Percentiles rank a stretch among this genome's conserved stretches.
Conservation (phyloP, 805 yeast genomes). For the Saccharomyces mikatae region DNA sequence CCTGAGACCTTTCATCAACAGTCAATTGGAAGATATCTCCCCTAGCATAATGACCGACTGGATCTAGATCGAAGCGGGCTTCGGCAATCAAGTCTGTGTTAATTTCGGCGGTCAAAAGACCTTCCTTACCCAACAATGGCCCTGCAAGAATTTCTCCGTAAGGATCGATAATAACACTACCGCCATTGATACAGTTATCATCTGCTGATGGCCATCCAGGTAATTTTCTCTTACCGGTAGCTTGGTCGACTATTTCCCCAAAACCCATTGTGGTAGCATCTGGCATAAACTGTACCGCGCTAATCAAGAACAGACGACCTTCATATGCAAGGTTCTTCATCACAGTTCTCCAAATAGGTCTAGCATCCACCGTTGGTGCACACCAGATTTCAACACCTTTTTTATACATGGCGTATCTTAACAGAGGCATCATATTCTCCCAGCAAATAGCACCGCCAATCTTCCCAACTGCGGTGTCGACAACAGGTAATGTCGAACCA, state of each 20-base stretch:
- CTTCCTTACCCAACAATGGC: constrained; percentile 36
- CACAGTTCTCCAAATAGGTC: constrained; percentile 37
- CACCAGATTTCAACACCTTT: constrained; percentile 37
- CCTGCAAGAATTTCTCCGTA: constrained; percentile 39
- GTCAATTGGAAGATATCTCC: constrained; percentile 37
- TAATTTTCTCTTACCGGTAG: constrained; percentile 15
- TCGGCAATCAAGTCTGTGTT: constrained; percentile 32
- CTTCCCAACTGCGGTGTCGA: constrained; percentile 31
- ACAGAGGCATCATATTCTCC: constrained; percentile 39
- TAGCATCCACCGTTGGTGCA: constrained; percentile 40
- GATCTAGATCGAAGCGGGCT: constrained; percentile 38
- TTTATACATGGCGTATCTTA: constrained; percentile 36
- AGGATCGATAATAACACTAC: constrained; percentile 35
- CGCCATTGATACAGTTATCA: constrained; percentile 34
- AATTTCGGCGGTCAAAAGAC: constrained; percentile 35
- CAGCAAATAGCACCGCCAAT: constrained; percentile 43
- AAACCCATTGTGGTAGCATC: constrained; percentile 21
- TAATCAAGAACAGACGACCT: constrained; percentile 34
- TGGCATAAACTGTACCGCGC: constrained; percentile 36
- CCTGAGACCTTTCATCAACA: constrained; percentile 33
- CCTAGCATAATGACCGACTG: constrained; percentile 38
- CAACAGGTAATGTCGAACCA: constrained; percentile 37
- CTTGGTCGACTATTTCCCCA: constrained; percentile 17
- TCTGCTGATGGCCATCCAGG: constrained; percentile 29
- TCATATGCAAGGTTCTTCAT: constrained; percentile 38